These are phyloP conservation scores for Cardamine chenopodiifolia DNA, from an alignment of 345 rosid genomes.

Conservation along the genomic window DNA sequence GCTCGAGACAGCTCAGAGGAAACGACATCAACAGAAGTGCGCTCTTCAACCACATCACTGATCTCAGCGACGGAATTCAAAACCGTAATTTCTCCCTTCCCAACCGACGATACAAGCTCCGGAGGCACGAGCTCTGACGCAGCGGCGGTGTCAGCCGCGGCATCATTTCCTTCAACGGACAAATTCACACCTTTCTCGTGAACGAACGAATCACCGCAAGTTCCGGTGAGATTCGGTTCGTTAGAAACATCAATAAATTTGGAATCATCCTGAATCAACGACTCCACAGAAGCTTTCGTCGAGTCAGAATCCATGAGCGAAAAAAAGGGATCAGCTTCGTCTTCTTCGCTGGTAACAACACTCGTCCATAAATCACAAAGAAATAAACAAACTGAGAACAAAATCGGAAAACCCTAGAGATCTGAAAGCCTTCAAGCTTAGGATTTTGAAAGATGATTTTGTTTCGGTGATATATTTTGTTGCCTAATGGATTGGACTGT, in stretches of 20 bases:
- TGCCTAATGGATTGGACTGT: slow-evolving; percentile 10
- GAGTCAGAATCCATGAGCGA: slow-evolving; percentile 35
- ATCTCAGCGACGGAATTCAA: slow-evolving; percentile 26
- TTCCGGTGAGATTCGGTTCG: slow-evolving; percentile 12
- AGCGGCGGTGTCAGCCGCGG: neutral
- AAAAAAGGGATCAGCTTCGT: slow-evolving; percentile 29
- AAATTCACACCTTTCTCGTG: neutral
- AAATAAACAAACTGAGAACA: neutral
- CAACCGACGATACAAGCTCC: neutral
- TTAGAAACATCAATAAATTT: slow-evolving; percentile 15
- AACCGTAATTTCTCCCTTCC: neutral
- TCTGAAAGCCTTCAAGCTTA: slow-evolving; percentile 28
- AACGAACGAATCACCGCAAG: slow-evolving; percentile 15
- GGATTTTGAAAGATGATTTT: slow-evolving; percentile 35
- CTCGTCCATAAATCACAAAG: slow-evolving; percentile 30
- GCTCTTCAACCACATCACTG: slow-evolving; percentile 21
- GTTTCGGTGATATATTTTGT: neutral
- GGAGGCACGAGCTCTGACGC: slow-evolving; percentile 1
- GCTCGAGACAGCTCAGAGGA: slow-evolving; percentile 29
- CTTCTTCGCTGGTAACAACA: slow-evolving; percentile 25
- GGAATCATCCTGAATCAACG: slow-evolving; percentile 21
- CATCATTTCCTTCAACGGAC: neutral
- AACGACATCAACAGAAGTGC: neutral
- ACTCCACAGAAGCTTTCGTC: slow-evolving; percentile 24
- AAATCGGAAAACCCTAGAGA: slow-evolving; percentile 31